These are phyloP conservation scores for Claviceps sp. DNA, from an alignment of 2,329 filamentous ascomycete species.

Conservation along the genomic window DNA sequence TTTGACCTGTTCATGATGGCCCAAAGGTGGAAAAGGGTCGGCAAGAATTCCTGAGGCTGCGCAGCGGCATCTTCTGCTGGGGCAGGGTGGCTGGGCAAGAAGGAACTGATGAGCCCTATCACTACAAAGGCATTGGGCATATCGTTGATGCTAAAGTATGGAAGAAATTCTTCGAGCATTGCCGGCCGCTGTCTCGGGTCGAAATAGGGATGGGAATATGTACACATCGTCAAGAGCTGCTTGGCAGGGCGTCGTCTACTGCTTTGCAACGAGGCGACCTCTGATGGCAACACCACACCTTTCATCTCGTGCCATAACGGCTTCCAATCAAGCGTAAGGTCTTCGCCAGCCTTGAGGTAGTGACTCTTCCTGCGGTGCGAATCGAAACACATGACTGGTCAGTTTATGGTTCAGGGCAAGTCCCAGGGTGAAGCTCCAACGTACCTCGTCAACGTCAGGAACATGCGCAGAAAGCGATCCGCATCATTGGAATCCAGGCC, in stretches of 20 bases:
- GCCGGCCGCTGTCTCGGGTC: conserved; percentile 73
- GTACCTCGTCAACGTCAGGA: conserved; percentile 87
- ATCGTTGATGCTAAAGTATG: conserved; percentile 87
- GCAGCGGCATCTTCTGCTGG: conserved; percentile 59
- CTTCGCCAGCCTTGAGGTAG: conserved; percentile 80
- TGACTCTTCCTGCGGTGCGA: conserved; percentile 61
- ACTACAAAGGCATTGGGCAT: conserved; percentile 87
- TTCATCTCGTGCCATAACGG: conserved; percentile 90
- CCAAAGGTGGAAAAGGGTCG: conserved; percentile 95
- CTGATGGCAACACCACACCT: conserved; percentile 72
- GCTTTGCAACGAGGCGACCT: conserved; percentile 55
- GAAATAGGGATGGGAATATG: conserved; percentile 85
- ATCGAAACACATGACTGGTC: background rate
- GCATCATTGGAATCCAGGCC: conserved; percentile 71
- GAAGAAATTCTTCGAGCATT: conserved; percentile 69
- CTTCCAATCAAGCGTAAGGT: conserved; percentile 85
- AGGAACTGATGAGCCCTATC: conserved; percentile 70
- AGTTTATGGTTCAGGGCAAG: conserved; percentile 1
- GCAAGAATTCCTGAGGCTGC: conserved; percentile 79
- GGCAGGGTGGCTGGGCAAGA: conserved; percentile 73
- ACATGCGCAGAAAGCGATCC: conserved; percentile 93
- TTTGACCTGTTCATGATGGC: conserved; percentile 84
- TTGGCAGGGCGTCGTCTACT: conserved; percentile 43
- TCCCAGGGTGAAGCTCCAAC: conserved; percentile 16
- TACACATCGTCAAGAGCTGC: conserved; percentile 72